A percentile compares a stretch with the other conserved stretches of the same genome.
Evolutionary conservation across 2,329 filamentous ascomycete genomes (phyloP).

Genomic region (Gnomoniopsis smithogilvyi): DNA sequence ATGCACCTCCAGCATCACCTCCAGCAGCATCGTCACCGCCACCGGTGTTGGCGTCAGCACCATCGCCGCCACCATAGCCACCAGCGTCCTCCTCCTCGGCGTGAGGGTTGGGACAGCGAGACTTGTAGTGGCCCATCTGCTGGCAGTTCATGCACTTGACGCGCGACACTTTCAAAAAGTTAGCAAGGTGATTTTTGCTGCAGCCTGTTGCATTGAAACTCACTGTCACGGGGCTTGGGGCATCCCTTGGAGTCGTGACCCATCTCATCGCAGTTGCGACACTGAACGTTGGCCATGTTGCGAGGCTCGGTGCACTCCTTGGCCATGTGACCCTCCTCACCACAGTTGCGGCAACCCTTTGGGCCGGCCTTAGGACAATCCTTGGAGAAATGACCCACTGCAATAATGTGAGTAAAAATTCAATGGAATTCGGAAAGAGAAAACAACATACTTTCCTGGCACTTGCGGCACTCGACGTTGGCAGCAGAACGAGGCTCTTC

Average conservation of each 20-base stretch:
- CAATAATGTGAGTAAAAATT: background rate
- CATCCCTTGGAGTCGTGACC: constrained; percentile 49
- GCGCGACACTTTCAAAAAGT: constrained; percentile 38
- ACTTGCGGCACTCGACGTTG: constrained; percentile 64
- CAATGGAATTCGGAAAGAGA: background rate
- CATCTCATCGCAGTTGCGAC: constrained; percentile 49
- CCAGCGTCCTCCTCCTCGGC: constrained; percentile 23
- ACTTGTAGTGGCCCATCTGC: constrained; percentile 42
- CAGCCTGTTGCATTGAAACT: constrained; percentile 21
- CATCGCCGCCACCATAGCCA: constrained; percentile 6
- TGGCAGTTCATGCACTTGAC: constrained; percentile 59
- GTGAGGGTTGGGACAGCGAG: constrained; percentile 33
- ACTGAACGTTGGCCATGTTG: constrained; percentile 38
- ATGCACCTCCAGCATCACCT: constrained; percentile 14
- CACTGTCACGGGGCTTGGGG: constrained; percentile 54
- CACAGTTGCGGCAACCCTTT: constrained; percentile 55
- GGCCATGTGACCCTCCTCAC: constrained; percentile 57
- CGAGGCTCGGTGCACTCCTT: constrained; percentile 56
- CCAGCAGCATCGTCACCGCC: constrained; percentile 11
- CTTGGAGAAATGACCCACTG: constrained; percentile 59
- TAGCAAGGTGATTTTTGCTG: background rate
- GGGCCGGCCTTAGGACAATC: constrained; percentile 62
- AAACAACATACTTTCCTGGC: constrained; percentile 52
- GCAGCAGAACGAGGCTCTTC: constrained; percentile 59
- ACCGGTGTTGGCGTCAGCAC: constrained; percentile 3